phyloP scores from a whole-genome alignment of 2,329 filamentous ascomycete genomes.

The Ophiostoma perfectum region DNA sequence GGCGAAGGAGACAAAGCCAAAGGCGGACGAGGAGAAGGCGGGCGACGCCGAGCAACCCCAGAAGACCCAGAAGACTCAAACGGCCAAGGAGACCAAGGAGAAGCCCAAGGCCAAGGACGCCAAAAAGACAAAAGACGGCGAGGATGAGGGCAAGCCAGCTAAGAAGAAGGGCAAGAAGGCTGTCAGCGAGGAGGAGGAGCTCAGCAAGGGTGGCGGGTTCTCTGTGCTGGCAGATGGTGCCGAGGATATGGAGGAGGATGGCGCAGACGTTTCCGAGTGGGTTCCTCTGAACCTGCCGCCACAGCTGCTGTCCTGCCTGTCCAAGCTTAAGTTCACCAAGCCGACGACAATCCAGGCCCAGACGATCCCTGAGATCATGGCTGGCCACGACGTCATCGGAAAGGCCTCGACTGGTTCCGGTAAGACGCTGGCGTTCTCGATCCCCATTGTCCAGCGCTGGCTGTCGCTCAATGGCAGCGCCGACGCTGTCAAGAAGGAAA shows the following conservation, averaged over 20 bases:
- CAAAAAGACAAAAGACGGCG: neutral
- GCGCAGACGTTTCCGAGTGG: constrained; percentile 74
- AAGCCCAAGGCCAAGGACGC: neutral
- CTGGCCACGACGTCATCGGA: constrained; percentile 85
- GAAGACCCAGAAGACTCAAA: neutral
- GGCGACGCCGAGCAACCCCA: neutral
- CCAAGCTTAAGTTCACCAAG: constrained; percentile 70
- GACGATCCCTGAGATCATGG: constrained; percentile 74
- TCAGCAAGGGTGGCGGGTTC: constrained; percentile 38
- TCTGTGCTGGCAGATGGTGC: constrained; percentile 50
- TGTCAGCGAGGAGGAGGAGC: constrained; percentile 4
- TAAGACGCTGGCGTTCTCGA: constrained; percentile 91
- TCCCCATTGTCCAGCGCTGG: constrained; percentile 85
- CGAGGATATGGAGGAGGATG: constrained; percentile 41
- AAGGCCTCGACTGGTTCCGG: constrained; percentile 96
- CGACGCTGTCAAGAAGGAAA: constrained; percentile 34
- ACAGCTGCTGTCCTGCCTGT: constrained; percentile 65
- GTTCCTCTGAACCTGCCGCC: constrained; percentile 66
- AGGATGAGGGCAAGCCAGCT: neutral
- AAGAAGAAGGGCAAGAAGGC: constrained; percentile 21
- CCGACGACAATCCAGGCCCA: constrained; percentile 78
- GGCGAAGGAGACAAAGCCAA: neutral
- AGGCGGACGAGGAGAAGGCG: neutral
- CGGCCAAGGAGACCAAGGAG: neutral
- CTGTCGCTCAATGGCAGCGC: constrained; percentile 39